Base-by-base conservation (phyloP, 805 yeast species). In the Wickerhamiella australiensis region DNA sequence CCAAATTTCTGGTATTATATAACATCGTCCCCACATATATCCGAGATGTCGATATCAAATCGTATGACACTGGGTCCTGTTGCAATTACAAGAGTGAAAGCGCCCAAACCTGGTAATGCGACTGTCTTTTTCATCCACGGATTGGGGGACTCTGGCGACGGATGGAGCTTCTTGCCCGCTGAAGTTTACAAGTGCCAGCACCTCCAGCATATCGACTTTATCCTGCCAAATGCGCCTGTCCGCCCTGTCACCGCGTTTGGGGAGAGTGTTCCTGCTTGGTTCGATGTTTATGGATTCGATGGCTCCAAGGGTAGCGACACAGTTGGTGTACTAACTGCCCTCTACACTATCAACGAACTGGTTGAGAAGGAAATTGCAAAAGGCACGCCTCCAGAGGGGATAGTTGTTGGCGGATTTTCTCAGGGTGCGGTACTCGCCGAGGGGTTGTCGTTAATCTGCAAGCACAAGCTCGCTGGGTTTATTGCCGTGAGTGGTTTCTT, bases 401-500 rank as follows among this genome's bases (percentile, higher is more conserved):
- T 92, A 43, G 69, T 92, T n/a, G 69, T 92, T 51, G 97, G 97
- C 31, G 98, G 98, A 0, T 92, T 92, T 62, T 82, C 94, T 3
- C 98, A 92, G 67, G 98, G 98, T 50, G 94, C 86, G 45, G 87
- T 94, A 1, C 53, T 90, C 9, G 68, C 92, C 1, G 67, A 84
- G 52, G 61, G 59, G 22, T 53, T 63, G 6, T 54, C 63, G 1
- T 33, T 58, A 17, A 56, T 60, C 2, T 42, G 54, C 6, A 55
- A 59, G 23, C 61, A 68, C 50, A 82, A 82, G 59, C 68, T 88
- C 18, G 97, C 84, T 7, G 97, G 95, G 1, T 71, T 84, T 26
- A 64, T 86, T 20, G 76, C 79, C 0, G 66, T 90, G 44, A 83
- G 95, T 1, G 96, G 96, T 0, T 85, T 85, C 59, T 67, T 78